These are phyloP conservation scores for Naganishia onofrii DNA, from an alignment of 768 basidiomycete species.

Conservation along the genomic window DNA sequence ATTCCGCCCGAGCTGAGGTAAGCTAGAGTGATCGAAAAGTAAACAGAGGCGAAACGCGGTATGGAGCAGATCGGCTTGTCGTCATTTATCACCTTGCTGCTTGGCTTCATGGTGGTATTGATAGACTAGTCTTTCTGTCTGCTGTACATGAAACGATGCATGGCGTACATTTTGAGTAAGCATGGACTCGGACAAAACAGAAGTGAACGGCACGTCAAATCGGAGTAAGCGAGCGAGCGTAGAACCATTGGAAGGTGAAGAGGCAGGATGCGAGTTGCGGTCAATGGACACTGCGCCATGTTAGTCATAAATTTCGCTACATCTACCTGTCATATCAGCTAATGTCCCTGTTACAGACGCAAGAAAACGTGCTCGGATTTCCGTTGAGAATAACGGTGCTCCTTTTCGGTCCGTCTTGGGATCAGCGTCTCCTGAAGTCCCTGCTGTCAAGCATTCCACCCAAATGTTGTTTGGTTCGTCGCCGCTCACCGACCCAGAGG, in stretches of 20 bases:
- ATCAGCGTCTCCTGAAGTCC: background rate
- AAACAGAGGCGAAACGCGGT: conserved; percentile 16
- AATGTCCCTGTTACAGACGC: background rate
- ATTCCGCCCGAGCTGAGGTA: conserved; percentile 13
- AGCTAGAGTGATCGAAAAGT: conserved; percentile 19
- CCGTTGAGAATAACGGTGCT: background rate
- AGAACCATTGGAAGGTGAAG: background rate
- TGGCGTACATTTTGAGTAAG: background rate
- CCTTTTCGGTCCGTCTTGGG: background rate
- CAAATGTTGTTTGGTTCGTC: conserved; percentile 16
- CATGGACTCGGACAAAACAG: background rate
- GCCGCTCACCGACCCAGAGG: conserved; percentile 12
- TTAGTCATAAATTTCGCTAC: background rate
- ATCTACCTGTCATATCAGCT: background rate
- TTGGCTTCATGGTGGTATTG: background rate
- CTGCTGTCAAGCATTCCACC: background rate
- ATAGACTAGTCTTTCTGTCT: background rate
- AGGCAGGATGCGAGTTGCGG: background rate
- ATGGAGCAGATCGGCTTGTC: background rate
- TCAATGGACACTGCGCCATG: background rate
- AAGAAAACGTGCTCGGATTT: conserved; percentile 7
- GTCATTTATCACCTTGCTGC: background rate
- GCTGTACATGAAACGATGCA: background rate
- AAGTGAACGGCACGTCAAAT: background rate
- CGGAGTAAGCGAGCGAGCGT: conserved; percentile 6